Evolutionary conservation across 2,329 filamentous ascomycete genomes (phyloP).

Genomic region (Rutstroemia sp.): DNA sequence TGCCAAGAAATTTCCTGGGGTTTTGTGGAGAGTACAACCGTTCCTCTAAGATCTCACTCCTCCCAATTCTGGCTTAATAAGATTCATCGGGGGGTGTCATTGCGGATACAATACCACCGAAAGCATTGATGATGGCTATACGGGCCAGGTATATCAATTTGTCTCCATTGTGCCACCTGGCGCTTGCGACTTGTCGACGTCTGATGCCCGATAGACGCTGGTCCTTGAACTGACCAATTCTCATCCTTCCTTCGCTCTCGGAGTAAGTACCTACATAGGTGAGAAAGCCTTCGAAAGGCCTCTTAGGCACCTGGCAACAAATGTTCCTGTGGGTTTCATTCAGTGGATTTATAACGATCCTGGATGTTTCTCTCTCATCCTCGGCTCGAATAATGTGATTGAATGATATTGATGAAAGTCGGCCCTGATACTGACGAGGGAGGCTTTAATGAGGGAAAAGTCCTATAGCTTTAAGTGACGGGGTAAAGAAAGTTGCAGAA

Average conservation of each 20-base stretch:
- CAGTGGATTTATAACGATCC: neutral
- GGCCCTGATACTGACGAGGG: no score
- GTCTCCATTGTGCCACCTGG: neutral
- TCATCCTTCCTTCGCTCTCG: neutral
- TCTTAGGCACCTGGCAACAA: neutral
- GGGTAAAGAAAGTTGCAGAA: neutral
- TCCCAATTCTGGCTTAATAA: no score
- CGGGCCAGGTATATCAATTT: neutral
- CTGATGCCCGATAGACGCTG: conserved; percentile 2
- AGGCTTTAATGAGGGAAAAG: no score
- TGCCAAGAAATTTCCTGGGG: neutral
- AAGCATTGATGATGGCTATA: neutral
- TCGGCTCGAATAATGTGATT: neutral
- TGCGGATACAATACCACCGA: neutral
- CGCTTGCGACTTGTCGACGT: neutral
- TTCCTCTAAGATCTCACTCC: neutral
- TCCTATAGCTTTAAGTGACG: neutral
- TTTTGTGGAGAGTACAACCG: neutral
- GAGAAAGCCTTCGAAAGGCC: neutral
- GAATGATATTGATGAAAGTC: neutral
- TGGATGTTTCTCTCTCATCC: neutral
- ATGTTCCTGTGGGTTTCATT: neutral
- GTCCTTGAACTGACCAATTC: neutral
- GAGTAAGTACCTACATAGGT: no score
- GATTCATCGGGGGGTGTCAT: neutral